A percentile compares a stretch with the other conserved stretches of the same genome.
phyloP scores from a whole-genome alignment of 73 alveolate species.

The Symbiodinium pilosum region DNA sequence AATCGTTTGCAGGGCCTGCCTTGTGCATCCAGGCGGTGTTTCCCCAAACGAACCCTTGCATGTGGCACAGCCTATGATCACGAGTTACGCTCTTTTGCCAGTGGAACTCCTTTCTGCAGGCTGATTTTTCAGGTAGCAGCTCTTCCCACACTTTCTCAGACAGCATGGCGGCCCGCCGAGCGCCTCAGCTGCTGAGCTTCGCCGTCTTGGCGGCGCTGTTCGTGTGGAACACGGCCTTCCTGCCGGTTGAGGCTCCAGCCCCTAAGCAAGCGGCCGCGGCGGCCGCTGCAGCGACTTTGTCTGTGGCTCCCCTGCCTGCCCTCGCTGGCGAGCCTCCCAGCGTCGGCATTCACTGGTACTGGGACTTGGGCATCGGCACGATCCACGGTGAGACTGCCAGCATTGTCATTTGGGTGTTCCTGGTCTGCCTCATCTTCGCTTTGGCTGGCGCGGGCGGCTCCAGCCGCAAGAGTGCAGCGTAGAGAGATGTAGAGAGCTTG shows the following conservation, averaged over 20 bases:
- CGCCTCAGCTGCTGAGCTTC: conserved; percentile 23
- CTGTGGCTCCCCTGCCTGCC: conserved; percentile 40
- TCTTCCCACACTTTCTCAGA: neutral
- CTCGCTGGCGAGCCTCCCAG: conserved; percentile 68
- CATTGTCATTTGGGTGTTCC: conserved; percentile 23
- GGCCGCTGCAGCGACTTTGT: conserved; percentile 27
- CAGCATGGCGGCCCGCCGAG: conserved; percentile 19
- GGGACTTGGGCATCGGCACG: conserved; percentile 69
- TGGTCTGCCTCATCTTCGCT: conserved; percentile 20
- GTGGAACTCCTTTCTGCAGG: too few relatives aligned
- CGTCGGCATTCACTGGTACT: conserved; percentile 77
- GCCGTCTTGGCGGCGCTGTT: conserved; percentile 25
- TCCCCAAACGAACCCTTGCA: too few relatives aligned
- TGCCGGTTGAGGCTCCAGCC: neutral
- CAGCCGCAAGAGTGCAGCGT: conserved; percentile 31
- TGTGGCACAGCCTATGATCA: too few relatives aligned
- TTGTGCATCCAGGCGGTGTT: too few relatives aligned
- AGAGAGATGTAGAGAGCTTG: neutral
- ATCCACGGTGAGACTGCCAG: conserved; percentile 72
- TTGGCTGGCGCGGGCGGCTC: conserved; percentile 42
- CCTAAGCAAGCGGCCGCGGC: neutral
- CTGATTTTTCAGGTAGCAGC: neutral
- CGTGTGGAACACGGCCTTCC: conserved; percentile 40
- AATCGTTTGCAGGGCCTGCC: too few relatives aligned
- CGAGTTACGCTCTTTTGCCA: too few relatives aligned